These are phyloP conservation scores for Gonapodya sp. DNA, from an alignment of 192 early-diverging fungal genomes.

Conservation along the genomic window DNA sequence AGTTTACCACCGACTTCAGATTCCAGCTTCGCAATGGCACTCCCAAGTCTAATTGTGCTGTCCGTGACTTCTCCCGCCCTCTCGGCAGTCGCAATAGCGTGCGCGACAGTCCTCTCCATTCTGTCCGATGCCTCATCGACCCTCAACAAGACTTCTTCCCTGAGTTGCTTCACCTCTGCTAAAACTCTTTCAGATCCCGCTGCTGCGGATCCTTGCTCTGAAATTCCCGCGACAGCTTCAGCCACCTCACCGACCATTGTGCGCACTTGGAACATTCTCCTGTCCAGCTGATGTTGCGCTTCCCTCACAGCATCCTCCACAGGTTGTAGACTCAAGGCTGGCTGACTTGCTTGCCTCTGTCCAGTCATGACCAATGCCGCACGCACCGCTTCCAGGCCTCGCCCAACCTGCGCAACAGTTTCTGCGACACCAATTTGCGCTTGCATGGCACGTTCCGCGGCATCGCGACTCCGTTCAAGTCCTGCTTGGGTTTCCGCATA, in stretches of 20 bases:
- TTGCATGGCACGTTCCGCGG: background rate
- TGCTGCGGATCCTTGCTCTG: background rate
- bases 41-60: background rate
- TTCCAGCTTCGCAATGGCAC: background rate
- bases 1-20: background rate
- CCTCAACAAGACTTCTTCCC: background rate
- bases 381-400: background rate
- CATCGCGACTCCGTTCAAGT: background rate
- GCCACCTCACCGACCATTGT: background rate
- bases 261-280: slow-evolving; percentile 1
- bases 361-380: background rate
- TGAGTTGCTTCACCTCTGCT: background rate
- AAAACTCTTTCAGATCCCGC: background rate
- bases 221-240: background rate
- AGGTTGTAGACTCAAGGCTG: background rate
- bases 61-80: no score
- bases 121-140: background rate
- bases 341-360: background rate
- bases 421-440: background rate
- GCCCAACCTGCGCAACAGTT: background rate
- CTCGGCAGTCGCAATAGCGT: background rate
- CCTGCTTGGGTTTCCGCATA: background rate
- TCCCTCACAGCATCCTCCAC: background rate
- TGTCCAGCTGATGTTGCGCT: background rate
- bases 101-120: background rate